Base-by-base conservation (phyloP, 768 basidiomycete species). In the Gloeopeniophorella convolvens region DNA sequence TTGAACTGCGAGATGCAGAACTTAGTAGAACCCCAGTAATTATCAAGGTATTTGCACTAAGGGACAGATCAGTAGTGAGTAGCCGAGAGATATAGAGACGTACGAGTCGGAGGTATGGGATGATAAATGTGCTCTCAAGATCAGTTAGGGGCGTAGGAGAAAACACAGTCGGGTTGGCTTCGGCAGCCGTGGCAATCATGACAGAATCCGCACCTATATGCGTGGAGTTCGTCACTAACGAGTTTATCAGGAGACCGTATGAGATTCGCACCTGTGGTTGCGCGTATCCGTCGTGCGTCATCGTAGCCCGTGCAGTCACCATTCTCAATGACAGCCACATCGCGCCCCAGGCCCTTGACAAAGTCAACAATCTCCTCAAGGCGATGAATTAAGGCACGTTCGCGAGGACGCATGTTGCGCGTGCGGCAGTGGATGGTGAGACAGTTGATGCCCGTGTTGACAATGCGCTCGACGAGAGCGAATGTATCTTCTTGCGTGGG, bases 341-440 rank as follows among this genome's bases (percentile, higher is more conserved):
- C 85, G 58, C 75, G 78, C 2, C 84, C 83, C 71, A 84, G 74
- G 2, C 72, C 69, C 49, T 80, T 77, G 5, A 95, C 92, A 60
- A 88, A 85, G 8, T 91, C 78, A 18, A 93, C 91, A 51, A 99
- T 87, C 60, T 92, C 91, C 41, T 72, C 70, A 62, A 99, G 65
- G 45, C 94, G 75, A 39, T 83, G 78, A 48, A 90, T 81, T 40
- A 87, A 65, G 1, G 96, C 96, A 23, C 68, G 71, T 56, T 97
- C 91, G 48, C 76, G 72, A 42, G 83, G 82, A 31, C 96, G 76
- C 95, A 96, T 96, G 55, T 81, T 85, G 63, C 86, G 74, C 51
- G 95, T 98, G 44, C 96, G 79, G 62, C 96, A 98, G 61, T 98
- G 96, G 2, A 99, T 85, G 4, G 95, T 99, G 60, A 99, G 69